Evolutionary conservation across 2,329 filamentous ascomycete genomes (phyloP).

Genomic region (Fusarium liriodendri): DNA sequence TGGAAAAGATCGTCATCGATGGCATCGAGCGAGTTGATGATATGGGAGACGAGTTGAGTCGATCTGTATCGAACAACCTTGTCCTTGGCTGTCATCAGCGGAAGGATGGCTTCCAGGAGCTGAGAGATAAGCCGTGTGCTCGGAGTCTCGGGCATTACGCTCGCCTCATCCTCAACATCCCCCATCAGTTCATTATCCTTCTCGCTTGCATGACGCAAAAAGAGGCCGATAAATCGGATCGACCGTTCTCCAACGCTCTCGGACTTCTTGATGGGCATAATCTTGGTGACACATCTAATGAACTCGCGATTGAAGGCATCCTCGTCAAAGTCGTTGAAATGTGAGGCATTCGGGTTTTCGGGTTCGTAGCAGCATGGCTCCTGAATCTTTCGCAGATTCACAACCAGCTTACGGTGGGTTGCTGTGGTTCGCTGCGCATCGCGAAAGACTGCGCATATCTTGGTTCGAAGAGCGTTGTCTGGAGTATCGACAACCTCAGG

Average conservation of each 20-base stretch:
- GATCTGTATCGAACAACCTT: slow-evolving; percentile 91
- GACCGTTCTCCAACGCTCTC: slow-evolving; percentile 88
- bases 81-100: slow-evolving; percentile 87
- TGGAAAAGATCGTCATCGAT: slow-evolving; percentile 94
- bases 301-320: slow-evolving; percentile 90
- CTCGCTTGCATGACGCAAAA: slow-evolving; percentile 78
- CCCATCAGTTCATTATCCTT: slow-evolving; percentile 77
- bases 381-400: slow-evolving; percentile 90
- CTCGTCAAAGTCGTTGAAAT: slow-evolving; percentile 79
- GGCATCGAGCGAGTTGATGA: slow-evolving; percentile 91
- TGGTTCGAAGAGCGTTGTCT: slow-evolving; percentile 76
- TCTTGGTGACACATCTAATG: slow-evolving; percentile 81
- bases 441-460: slow-evolving; percentile 78
- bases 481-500: slow-evolving; percentile 83
- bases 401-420: slow-evolving; percentile 88
- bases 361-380: slow-evolving; percentile 82
- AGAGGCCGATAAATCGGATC: slow-evolving; percentile 88
- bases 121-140: slow-evolving; percentile 81
- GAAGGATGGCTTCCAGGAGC: slow-evolving; percentile 78
- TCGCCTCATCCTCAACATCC: slow-evolving; percentile 74
- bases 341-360: slow-evolving; percentile 61
- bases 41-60: slow-evolving; percentile 89
- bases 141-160: slow-evolving; percentile 83
- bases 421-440: slow-evolving; percentile 91
- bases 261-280: slow-evolving; percentile 90